Evolutionary conservation across 306 rosid genomes (phyloP), one percentile per base, ranked within the genome.

Genomic region (Dryas octopetala): DNA sequence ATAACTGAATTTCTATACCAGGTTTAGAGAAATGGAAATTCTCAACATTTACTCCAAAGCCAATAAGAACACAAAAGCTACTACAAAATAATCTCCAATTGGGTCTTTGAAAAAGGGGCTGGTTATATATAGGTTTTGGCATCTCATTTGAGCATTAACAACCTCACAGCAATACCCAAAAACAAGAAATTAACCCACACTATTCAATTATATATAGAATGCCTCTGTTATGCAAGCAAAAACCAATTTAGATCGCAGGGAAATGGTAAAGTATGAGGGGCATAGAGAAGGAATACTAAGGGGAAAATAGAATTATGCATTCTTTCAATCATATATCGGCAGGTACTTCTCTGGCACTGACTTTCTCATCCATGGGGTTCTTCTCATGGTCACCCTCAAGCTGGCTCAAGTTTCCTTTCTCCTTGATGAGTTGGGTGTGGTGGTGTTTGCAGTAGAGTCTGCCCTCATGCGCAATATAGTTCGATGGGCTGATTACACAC

Each of bases 381-480:
- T 81, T 88, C 67, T 82, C 95, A 54, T 84, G 73, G 66, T 89
- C 97, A 58, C 97, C 98, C 74, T 94, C 98, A 38, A 95, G 99
- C 88, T 95, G 97, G 90, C 97, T 95, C 62, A 95, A 80, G 86
- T 95, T 95, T 6, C 99, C 99, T 80, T 92, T 95, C 84, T 92
- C 96, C 91, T 80, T 91, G 78, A 95, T 95, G 75, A 95, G 95
- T 83, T 95, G 99, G 78, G 76, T 81, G 71, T 95, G 97, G 84
- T 95, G 99, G 73, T 95, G 96, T 40, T 92, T 95, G 91, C 99
- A 95, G 88, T 92, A 95, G 79, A 95, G 97, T 50, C 93, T 87
- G 41, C 97, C 97, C 88, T 95, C 99, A 0, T 95, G 97, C 11
- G 99, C 99, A 51, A 95, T 92, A 77, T 95, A 95, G 86, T 95